Conservation (phyloP, 345 rosid genomes). For the Iberis pinnata region DNA sequence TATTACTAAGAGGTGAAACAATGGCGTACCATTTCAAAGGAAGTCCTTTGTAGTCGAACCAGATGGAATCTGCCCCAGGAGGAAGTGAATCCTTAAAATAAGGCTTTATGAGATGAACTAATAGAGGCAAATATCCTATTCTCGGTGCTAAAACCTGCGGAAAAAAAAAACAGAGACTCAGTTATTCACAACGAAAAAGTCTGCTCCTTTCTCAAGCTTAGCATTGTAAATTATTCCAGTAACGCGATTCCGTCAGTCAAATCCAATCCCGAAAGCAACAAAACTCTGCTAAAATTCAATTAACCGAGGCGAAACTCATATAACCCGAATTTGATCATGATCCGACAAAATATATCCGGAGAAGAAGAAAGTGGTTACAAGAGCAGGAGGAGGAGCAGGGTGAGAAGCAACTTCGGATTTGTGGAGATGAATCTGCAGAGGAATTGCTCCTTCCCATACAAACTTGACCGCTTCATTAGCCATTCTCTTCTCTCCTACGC, state of each 20-base stretch:
- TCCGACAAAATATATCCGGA: neutral
- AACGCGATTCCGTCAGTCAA: neutral
- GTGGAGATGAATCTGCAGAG: constrained; percentile 78
- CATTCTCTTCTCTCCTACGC: constrained; percentile 17
- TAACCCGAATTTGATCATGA: constrained; percentile 13
- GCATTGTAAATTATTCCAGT: too few relatives aligned
- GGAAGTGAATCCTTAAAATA: constrained; percentile 75
- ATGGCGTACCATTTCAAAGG: constrained; percentile 70
- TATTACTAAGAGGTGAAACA: neutral
- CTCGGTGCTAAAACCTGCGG: constrained; percentile 74
- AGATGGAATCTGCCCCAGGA: constrained; percentile 73
- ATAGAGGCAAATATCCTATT: constrained; percentile 75
- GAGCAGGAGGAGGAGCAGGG: constrained; percentile 79
- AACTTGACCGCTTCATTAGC: constrained; percentile 55
- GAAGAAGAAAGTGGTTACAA: constrained; percentile 26
- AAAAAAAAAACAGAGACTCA: neutral
- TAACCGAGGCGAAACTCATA: neutral
- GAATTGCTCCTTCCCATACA: constrained; percentile 92
- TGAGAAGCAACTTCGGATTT: constrained; percentile 80
- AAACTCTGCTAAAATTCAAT: neutral
- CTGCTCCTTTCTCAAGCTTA: constrained; percentile 7
- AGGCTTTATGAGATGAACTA: constrained; percentile 60
- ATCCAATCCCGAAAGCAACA: neutral
- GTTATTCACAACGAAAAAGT: neutral
- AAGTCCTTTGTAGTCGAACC: constrained; percentile 88